Evolutionary conservation across 2,329 filamentous ascomycete genomes (phyloP).

Genomic region (Chaetomium olivaceum): DNA sequence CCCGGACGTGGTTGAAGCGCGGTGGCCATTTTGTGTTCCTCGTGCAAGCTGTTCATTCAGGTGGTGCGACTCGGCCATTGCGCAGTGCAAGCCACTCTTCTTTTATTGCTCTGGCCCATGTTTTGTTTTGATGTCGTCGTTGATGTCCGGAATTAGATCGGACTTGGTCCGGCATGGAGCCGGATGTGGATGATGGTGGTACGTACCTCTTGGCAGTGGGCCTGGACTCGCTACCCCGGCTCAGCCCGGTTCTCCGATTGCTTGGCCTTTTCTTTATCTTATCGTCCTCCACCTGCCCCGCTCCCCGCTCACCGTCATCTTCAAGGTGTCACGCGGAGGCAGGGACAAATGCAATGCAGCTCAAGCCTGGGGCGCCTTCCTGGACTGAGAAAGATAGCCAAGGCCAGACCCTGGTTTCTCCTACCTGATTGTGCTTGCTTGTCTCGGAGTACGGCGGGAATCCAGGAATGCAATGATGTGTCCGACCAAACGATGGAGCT

Average conservation of each 20-base stretch:
- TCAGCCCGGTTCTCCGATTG: neutral
- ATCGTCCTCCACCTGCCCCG: constrained; percentile 10
- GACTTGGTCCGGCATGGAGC: neutral
- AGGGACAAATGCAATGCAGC: constrained; percentile 10
- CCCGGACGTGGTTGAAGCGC: neutral
- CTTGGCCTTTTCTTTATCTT: constrained; percentile 1
- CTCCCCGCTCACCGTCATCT: constrained; percentile 13
- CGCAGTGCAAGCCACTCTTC: neutral
- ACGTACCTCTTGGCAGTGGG: neutral
- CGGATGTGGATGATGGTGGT: neutral
- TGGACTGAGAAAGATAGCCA: constrained; percentile 4
- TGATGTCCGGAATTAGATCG: neutral
- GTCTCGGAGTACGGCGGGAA: constrained; percentile 13
- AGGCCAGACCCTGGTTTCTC: constrained; percentile 6
- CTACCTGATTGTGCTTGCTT: constrained; percentile 5
- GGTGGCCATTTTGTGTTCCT: neutral
- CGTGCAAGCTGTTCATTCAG: neutral
- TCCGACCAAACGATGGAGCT: constrained; percentile 6
- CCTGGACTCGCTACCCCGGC: neutral
- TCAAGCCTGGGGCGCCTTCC: neutral
- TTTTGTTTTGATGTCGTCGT: neutral
- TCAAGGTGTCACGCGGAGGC: constrained; percentile 16
- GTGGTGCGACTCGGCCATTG: neutral
- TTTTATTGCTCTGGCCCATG: neutral
- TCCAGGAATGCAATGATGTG: constrained; percentile 4